Evolutionary conservation across 768 basidiomycete genomes (phyloP), one percentile per base, ranked within the genome.

Genomic region (Trichaptum fuscoviolaceum): DNA sequence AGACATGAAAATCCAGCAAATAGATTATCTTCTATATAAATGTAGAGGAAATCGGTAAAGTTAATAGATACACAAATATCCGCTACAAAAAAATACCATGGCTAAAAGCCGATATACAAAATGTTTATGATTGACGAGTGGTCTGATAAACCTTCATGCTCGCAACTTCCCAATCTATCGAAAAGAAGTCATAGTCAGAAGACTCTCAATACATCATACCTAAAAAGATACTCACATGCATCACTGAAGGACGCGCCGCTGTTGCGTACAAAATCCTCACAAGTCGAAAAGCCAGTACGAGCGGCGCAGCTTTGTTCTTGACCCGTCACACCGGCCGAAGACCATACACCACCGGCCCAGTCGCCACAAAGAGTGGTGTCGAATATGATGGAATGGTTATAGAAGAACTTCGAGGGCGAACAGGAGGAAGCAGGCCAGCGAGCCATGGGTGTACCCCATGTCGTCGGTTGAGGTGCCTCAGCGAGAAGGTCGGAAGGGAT

Each of bases 281-380:
- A 98, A 5, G 89, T 91, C 26, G 89, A 79, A 75, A 87, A 88
- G 57, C 93, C 94, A 17, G 95, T 98, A 70, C 84, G 82, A 70
- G 87, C 80, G 18, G 92, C 92, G 72, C 95, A 98, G 75, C 91
- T 94, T 75, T 90, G 85, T 20, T 86, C 86, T 78, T 96, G 95
- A 63, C 95, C 95, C 20, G 91, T 92, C 64, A 89, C 83, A 34
- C 92, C 92, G 63, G 88, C 77, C 25, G 71, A 68, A 62, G 77
- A 79, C 95, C 95, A 98, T n/a, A 86, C 89, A 60, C 78, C 79
- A 62, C 88, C 86, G 12, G 95, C 94, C 95, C 95, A 98, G 70
- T 96, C 92, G 67, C 95, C 95, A 71, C 93, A 93, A 63, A 95
- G 79, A 23, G 93, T 94, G 36, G 91, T 95, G 74, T 95, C 90